Base-by-base conservation (phyloP, 2,329 filamentous ascomycete genomes). In the Ophiostoma quercus region DNA sequence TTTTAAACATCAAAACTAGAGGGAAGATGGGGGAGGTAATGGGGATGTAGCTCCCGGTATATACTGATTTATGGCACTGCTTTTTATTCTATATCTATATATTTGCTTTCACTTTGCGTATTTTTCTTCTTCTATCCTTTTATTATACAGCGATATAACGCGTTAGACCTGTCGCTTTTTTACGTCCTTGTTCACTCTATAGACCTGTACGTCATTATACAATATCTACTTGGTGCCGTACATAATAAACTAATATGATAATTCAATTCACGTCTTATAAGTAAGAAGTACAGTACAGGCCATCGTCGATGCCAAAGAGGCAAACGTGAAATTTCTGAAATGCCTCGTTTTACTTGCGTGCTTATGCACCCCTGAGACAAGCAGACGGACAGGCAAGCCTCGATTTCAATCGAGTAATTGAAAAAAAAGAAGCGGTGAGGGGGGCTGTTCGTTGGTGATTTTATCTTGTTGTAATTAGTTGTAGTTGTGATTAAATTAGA, bases 11-110 rank as follows among this genome's bases (percentile, higher is more conserved):
- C 11, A 57, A 57, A 57, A 16, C 51, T 22, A 57, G 22, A 29
- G 22, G 1, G 8, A 57, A 57, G 22, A 25, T 47, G 2, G 22
- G 47, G n/a, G 51, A 57, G 51, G 51, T 57, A 57, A 57, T 57
- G 51, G 51, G 51, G 51, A 57, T 22, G 51, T 25, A 25, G 51
- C 51, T 57, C 51, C 51, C 51, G n/a, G 51, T 57, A 57, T 57
- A 57, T 57, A 57, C 22, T 47, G 14, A n/a, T 57, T 57, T 4
- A 57, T 57, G 51, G 43, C 43, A 16, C 19, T 57, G 16, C 22
- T 57, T 57, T 54, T 14, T 57, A 25, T 57, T 57, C 43, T 47
- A 47, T n/a, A n/a, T 47, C 16, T 47, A 47, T 25, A 25, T 57
- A 25, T 57, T 57, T 57, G n/a, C 11, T 57, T 22, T 57, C 8